Evolutionary conservation across 176 grass and related monocot genomes (phyloP), one percentile per base, ranked within the genome.

Genomic region (Cenchrus purpureus): DNA sequence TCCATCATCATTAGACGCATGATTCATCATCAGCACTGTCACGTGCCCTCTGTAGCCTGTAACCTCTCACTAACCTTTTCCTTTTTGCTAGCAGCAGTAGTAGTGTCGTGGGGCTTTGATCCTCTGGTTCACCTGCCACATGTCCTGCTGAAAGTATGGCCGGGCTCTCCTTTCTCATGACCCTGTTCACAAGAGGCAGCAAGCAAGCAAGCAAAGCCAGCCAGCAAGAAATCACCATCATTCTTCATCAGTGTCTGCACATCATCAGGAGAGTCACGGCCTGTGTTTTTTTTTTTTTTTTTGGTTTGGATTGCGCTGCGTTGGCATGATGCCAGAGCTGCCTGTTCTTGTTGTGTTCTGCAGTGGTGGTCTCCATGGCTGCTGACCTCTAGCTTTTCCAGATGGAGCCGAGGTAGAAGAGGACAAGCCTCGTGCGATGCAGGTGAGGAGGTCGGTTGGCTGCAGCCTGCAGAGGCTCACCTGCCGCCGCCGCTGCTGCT

Each of bases 121-220:
- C 31, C 31, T 3, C 13, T 73, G 28, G 65, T 73, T 78, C 79
- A 90, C 66, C 84, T 82, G 88, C 84, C 73, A 79, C 84, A 63
- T 84, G 87, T 19, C 25, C 29, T 3, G 10, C 28, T 37, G 8
- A 20, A 1, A 28, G 61, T 10, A 60, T 8, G 5, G 7, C 22
- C 22, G 57, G 10, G 19, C 57, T 2, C n/a, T 65, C 80, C 80
- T 79, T 73, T 84, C 49, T 13, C 64, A 37, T 46, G 63, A 82
- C 3, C 57, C 72, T 77, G 83, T 84, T 84, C 82, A 76, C 82
- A 76, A 56, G 71, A 53, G 16, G 71, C 20, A 32, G 6, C 5
- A n/a, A 31, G 11, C 44, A 12, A 44, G 8, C 3, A 28, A 29
- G 9, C 10, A 68, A 19, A 20, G 63, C 31, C 31, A 40, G 37